Percentiles rank a stretch among this genome's conserved stretches.
Conservation (phyloP, 2,329 filamentous ascomycete genomes). For the Fusarium floridanum region DNA sequence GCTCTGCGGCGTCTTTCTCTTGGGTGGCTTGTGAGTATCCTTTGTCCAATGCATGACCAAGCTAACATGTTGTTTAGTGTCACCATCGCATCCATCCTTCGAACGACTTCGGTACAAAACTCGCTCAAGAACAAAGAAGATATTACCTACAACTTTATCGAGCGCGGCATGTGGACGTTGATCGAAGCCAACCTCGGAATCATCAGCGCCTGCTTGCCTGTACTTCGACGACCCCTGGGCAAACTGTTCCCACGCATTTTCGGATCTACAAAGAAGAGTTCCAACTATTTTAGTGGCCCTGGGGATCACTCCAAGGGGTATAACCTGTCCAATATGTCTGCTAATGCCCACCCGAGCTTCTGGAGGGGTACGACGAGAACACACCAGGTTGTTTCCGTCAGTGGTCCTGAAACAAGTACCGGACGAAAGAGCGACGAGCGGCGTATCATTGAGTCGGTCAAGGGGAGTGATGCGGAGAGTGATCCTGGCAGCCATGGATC, state of each 20-base stretch:
- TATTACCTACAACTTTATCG: conserved; percentile 44
- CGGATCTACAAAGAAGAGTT: conserved; percentile 27
- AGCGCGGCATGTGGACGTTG: conserved; percentile 51
- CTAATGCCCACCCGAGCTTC: conserved; percentile 1
- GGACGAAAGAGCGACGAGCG: conserved; percentile 14
- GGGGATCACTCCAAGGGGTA: conserved; percentile 13
- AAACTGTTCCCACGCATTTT: conserved; percentile 32
- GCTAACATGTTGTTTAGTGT: conserved; percentile 30
- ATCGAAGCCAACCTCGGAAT: conserved; percentile 55
- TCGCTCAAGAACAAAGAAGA: conserved; percentile 51
- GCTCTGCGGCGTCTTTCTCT: conserved; percentile 53
- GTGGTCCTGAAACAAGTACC: background rate
- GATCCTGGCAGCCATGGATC: conserved; percentile 3
- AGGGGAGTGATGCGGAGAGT: conserved; percentile 11
- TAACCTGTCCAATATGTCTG: conserved; percentile 17
- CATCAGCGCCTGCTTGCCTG: conserved; percentile 54
- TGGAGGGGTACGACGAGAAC: conserved; percentile 7
- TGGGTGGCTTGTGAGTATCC: conserved; percentile 53
- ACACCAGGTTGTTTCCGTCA: conserved; percentile 14
- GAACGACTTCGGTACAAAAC: conserved; percentile 52
- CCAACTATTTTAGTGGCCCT: conserved; percentile 7
- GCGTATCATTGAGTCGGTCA: conserved; percentile 16
- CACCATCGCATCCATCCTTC: conserved; percentile 53
- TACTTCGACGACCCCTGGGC: conserved; percentile 37
- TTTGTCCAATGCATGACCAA: background rate